Base-by-base conservation (phyloP, 306 rosid genomes). In the Styphnolobium japonicum region DNA sequence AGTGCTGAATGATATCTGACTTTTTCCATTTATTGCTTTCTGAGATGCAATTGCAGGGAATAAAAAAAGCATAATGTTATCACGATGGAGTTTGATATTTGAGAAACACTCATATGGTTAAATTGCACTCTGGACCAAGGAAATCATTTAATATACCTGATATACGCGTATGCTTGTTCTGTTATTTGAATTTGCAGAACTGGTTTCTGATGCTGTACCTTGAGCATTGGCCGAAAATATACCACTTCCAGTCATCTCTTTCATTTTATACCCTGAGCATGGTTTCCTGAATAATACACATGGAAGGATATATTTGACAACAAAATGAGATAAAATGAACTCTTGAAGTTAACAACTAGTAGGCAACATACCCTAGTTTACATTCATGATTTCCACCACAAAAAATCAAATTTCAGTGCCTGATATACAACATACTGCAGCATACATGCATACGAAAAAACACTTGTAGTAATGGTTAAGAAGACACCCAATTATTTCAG, bases 1-100 rank as follows among this genome's bases (percentile, higher is more conserved):
- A 5, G 84, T 68, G 55, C 81, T 79, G 85, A 93, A 91, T 48
- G 97, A 90, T 87, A 95, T 93, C 82, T 91, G 98, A 74, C 98
- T 92, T 12, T 87, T 81, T 86, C 95, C 95, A 45, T 81, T 84
- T 67, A 70, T 39, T 77, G 92, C 82, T 86, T 95, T 92, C 96
- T 95, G 73, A 37, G 19, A 82, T 76, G 67, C 43, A 60, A 67
- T 73, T 33, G 52, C 46, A 78, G 37, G 34, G 60, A 51, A 56
- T 23, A 62, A 74, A 75, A 79, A 43, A 82, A 68, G 63, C 48
- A 42, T 3, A 71, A 10, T 34, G 23, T 58, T n/a, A 68, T 37
- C 7, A 63, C 72, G 14, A 36, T n/a, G 18, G 18, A 18, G 61
- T 74, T 74, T 80, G 58, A 61, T 75, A 69, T 69, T 69, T 33